Evolutionary conservation across 306 rosid genomes (phyloP), one percentile per base, ranked within the genome.

Genomic region (Medicago truncatula): DNA sequence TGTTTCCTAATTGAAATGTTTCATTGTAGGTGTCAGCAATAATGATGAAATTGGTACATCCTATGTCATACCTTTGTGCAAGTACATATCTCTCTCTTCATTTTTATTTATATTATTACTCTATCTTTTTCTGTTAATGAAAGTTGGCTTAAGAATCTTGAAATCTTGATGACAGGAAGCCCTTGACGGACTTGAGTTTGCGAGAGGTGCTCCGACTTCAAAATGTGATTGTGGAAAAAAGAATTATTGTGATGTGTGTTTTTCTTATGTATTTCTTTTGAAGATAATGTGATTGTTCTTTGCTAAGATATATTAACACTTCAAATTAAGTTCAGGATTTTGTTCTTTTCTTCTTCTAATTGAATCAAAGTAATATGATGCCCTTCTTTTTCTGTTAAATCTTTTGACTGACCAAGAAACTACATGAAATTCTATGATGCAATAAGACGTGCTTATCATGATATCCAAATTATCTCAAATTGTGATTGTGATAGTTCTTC

Each of bases 171-270:
- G 78, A 13, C 68, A 91, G 98, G 98, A 94, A 85, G 98, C 97
- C 80, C 97, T 94, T 74, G 97, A 94, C 39, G 90, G 98, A 65
- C 74, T 94, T 21, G 97, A 94, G 89, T 94, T 94, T 81, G 98
- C 98, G 1, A 90, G 90, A 86, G 98, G 98, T 23, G 86, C 59
- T 67, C 84, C 87, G 31, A 71, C 78, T 76, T 90, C 98, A 34
- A 87, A 81, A 63, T 91, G 98, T 85, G 98, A 93, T 81, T 93
- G 98, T 67, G 83, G 82, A 16, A 91, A 91, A 83, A 88, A 76
- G 86, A 88, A 93, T 65, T 93, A 93, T 75, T 85, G 67, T 83
- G 98, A 82, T 47, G 75, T 65, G 0, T 53, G 49, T 76, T 44
- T 81, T 71, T 64, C 58, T 40, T 34, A 36, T 74, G 68, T 41